A percentile compares a stretch with the other conserved stretches of the same genome.
Conservation (phyloP, 106 monocot genomes). For the Narthecium ossifragum region DNA sequence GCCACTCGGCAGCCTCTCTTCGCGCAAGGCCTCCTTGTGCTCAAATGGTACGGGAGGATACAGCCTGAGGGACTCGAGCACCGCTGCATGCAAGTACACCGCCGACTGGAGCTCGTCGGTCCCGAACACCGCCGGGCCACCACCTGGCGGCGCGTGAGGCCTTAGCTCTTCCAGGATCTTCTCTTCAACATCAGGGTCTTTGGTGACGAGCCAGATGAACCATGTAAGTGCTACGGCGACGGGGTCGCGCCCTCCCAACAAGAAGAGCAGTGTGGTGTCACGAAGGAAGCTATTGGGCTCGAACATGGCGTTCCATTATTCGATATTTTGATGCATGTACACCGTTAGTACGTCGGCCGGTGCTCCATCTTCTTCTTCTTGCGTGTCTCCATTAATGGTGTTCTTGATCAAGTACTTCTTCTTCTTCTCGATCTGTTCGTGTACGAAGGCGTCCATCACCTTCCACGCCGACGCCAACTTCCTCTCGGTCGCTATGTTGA, state of each 20-base stretch:
- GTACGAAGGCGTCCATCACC: background rate
- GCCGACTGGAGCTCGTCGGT: background rate
- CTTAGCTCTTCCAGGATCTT: constrained; percentile 7
- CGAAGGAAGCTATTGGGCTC: background rate
- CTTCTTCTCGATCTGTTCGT: background rate
- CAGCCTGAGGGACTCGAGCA: constrained; percentile 1
- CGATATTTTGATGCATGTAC: background rate
- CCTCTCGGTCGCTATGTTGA: background rate
- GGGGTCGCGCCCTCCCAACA: constrained; percentile 1
- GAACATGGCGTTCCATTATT: background rate
- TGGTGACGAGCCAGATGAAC: constrained; percentile 3
- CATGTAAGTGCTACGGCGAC: background rate
- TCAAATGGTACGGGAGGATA: constrained; percentile 1
- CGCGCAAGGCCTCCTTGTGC: background rate
- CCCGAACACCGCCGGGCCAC: background rate
- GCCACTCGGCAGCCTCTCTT: background rate
- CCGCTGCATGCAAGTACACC: constrained; percentile 2
- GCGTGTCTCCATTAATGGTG: background rate
- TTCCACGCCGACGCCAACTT: background rate
- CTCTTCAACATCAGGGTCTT: background rate
- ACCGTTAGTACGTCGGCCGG: background rate
- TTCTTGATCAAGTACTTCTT: background rate
- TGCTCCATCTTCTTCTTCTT: background rate
- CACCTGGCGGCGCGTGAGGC: background rate
- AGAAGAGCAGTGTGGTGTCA: background rate